phyloP scores from a whole-genome alignment of 495 filamentous ascomycete species.

The Penicillium bialowiezense region DNA sequence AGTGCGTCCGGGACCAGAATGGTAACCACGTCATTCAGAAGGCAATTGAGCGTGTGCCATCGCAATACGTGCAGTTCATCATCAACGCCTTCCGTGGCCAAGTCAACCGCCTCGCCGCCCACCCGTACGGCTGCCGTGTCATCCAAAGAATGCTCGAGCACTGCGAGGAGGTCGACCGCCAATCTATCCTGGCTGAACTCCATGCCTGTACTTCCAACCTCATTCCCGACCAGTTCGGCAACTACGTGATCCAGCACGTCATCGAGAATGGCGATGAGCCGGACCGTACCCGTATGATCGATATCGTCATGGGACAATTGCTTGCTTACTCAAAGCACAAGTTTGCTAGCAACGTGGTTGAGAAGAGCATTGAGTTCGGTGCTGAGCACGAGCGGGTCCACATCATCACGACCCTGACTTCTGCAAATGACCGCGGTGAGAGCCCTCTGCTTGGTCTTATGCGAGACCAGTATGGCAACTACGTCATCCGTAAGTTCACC shows the following conservation, averaged over 20 bases:
- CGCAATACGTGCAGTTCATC: slow-evolving; percentile 81
- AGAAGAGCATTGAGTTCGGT: slow-evolving; percentile 83
- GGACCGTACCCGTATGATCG: slow-evolving; percentile 71
- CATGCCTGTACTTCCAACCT: slow-evolving; percentile 67
- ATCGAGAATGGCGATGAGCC: slow-evolving; percentile 77
- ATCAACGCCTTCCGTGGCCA: slow-evolving; percentile 80
- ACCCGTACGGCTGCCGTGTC: slow-evolving; percentile 89
- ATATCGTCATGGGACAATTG: slow-evolving; percentile 66
- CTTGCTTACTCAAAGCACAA: slow-evolving; percentile 88
- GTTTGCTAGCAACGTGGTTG: slow-evolving; percentile 95
- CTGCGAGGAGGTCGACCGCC: slow-evolving; percentile 69
- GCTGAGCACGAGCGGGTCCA: slow-evolving; percentile 63
- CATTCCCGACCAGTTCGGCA: slow-evolving; percentile 88
- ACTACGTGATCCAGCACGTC: slow-evolving; percentile 95
- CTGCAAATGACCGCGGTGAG: slow-evolving; percentile 58
- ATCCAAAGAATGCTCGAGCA: slow-evolving; percentile 91
- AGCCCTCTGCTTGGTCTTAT: slow-evolving; percentile 71
- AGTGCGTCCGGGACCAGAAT: slow-evolving; percentile 84
- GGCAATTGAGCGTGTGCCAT: slow-evolving; percentile 81
- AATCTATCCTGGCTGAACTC: slow-evolving; percentile 73
- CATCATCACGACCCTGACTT: slow-evolving; percentile 67
- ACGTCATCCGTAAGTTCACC: slow-evolving; percentile 85
- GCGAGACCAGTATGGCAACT: slow-evolving; percentile 92
- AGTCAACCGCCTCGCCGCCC: slow-evolving; percentile 72
- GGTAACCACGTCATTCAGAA: slow-evolving; percentile 98